phyloP scores from a whole-genome alignment of 1,284 basidiomycete genomes.

The Puccinia coronata region DNA sequence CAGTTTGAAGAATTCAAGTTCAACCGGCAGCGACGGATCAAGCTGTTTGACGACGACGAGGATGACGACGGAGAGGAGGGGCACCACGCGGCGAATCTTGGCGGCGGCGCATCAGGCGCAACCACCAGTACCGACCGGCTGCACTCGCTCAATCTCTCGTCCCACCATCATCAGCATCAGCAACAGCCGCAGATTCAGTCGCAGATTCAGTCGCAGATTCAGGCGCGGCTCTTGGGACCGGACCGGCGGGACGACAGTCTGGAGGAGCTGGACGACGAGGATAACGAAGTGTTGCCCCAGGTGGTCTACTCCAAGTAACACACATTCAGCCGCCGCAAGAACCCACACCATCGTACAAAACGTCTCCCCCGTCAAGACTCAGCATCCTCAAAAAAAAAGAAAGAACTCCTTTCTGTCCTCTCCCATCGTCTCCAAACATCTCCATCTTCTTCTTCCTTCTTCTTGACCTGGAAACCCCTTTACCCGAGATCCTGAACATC shows the following conservation, averaged over 20 bases:
- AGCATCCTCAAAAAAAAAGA: too few relatives aligned
- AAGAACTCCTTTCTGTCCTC: too few relatives aligned
- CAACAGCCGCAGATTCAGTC: not conserved
- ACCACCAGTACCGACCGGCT: not conserved
- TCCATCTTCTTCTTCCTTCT: too few relatives aligned
- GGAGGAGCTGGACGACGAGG: conserved; percentile 1
- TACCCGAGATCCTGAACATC: too few relatives aligned
- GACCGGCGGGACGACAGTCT: not conserved
- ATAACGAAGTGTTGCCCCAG: conserved; percentile 25
- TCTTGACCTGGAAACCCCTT: too few relatives aligned
- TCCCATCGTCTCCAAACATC: too few relatives aligned
- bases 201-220: not conserved
- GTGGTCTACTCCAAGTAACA: not conserved
- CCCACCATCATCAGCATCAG: not conserved
- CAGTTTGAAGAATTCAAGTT: not conserved
- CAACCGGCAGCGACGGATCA: conserved; percentile 16
- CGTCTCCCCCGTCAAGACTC: not conserved
- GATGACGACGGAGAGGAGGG: not conserved
- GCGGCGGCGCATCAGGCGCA: not conserved
- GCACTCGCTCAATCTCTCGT: not conserved
- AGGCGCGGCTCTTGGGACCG: not conserved
- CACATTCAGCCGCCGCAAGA: not conserved
- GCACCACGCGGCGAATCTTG: not conserved
- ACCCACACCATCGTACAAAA: too few relatives aligned
- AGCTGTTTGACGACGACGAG: not conserved